Evolutionary conservation across 2,329 filamentous ascomycete genomes (phyloP).

Genomic region (Zopfia rhizophila): DNA sequence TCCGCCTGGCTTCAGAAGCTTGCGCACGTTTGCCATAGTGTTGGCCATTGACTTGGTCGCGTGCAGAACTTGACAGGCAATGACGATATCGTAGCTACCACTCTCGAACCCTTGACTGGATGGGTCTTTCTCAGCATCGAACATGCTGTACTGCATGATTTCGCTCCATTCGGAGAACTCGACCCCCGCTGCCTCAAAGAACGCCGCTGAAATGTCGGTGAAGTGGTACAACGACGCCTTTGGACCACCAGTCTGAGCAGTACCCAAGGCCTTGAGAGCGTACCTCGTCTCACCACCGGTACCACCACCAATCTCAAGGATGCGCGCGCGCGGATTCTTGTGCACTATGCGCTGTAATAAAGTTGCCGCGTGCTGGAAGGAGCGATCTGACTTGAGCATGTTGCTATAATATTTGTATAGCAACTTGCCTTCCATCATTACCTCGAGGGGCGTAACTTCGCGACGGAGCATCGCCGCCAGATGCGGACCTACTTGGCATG

Average conservation of each 20-base stretch:
- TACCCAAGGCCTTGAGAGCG: conserved; percentile 2
- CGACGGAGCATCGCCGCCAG: conserved; percentile 11
- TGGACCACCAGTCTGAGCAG: background rate
- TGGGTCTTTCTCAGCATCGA: conserved; percentile 25
- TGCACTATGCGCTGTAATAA: too few relatives aligned
- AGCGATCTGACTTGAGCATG: too few relatives aligned
- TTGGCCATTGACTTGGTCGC: conserved; percentile 11
- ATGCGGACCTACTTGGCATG: conserved; percentile 12
- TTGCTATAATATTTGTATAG: background rate
- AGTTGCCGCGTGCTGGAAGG: too few relatives aligned
- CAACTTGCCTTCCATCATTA: conserved; percentile 1
- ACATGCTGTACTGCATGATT: conserved; percentile 10
- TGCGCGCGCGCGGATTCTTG: conserved; percentile 43
- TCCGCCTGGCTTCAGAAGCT: conserved; percentile 16
- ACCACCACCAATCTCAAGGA: conserved; percentile 44
- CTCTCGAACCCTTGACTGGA: conserved; percentile 46
- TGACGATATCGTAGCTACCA: conserved; percentile 29
- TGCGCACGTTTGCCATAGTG: conserved; percentile 21
- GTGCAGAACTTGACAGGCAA: conserved; percentile 25
- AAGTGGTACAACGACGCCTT: conserved; percentile 13
- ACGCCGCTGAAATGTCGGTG: conserved; percentile 20
- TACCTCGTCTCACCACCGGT: conserved; percentile 20
- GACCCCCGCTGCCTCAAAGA: conserved; percentile 13
- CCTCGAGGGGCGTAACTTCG: background rate
- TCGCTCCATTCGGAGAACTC: conserved; percentile 9